Base-by-base conservation (phyloP, 208 protist species). In the Trypanosoma conorhini region DNA sequence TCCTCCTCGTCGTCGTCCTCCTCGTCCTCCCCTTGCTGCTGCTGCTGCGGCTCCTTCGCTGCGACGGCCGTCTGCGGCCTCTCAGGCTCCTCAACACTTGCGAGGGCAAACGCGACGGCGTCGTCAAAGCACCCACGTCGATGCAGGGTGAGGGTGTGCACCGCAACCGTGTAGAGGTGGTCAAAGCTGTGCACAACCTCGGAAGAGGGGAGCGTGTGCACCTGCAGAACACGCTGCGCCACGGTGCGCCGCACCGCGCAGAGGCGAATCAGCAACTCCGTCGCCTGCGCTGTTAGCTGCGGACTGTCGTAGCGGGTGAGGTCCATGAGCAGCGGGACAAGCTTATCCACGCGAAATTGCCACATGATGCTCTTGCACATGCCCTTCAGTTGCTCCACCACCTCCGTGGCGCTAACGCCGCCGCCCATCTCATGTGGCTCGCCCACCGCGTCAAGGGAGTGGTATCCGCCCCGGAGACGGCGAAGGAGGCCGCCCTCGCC, bases 311-410 rank as follows among this genome's bases (percentile, higher is more conserved):
- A 90, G n/a, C 81, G 79, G 4, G 82, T 76, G 21, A 90, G 72
- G 61, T 90, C 80, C 63, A 91, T 72, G n/a, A 94, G 74, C 30
- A 68, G 72, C 54, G 88, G 77, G n/a, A 94, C 76, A 33, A 94
- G 79, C 5, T 76, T 62, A 0, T 63, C 51, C 19, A 86, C 81
- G 26, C 62, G 44, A 66, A 91, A 86, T 26, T 73, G 60, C 13
- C 57, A 62, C 40, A 65, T 71, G 35, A 91, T 86, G 46, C 62
- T 5, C 46, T 50, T 60, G 22, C 70, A 84, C 52, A 81, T 65
- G 66, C 71, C 77, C 67, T 80, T 57, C n/a, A 93, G 52, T 38
- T 80, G 77, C 4, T 72, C 74, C 54, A 82, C 70, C 26, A 88
- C 67, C 15, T 83, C 82, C 21, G 15, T 8, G 22, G 62, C 38